Conservation (phyloP, 768 basidiomycete species). For the Hysterangium stoloniferum region DNA sequence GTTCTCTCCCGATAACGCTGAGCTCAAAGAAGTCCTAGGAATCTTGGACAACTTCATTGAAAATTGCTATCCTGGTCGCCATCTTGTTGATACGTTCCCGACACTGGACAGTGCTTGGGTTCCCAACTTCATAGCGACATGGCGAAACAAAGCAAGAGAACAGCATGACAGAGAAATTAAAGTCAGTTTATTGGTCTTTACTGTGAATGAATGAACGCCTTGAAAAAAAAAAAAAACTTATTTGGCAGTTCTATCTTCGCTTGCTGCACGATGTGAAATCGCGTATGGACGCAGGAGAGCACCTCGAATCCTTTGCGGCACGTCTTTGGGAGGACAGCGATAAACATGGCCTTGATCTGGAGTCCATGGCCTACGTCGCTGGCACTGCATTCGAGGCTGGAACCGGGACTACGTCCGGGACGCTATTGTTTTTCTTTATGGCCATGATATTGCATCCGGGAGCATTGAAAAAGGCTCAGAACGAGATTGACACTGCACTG, state of each 20-base stretch:
- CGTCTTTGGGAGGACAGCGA: slow-evolving; percentile 15
- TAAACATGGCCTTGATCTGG: slow-evolving; percentile 12
- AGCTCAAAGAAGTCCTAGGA: slow-evolving; percentile 17
- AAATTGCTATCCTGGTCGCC: slow-evolving; percentile 17
- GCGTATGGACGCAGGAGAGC: slow-evolving; percentile 15
- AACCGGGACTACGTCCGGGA: slow-evolving; percentile 17
- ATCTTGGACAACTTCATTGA: slow-evolving; percentile 21
- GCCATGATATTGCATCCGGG: slow-evolving; percentile 18
- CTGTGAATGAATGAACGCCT: too few relatives aligned
- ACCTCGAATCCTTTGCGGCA: slow-evolving; percentile 17
- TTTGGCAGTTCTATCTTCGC: slow-evolving; percentile 17
- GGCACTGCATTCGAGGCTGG: slow-evolving; percentile 21
- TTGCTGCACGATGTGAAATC: slow-evolving; percentile 18
- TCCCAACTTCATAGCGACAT: slow-evolving; percentile 15
- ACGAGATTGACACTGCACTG: slow-evolving; percentile 21
- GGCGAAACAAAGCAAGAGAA: slow-evolving; percentile 14
- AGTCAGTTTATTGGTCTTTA: too few relatives aligned
- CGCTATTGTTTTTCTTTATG: slow-evolving; percentile 21
- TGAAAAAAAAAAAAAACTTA: too few relatives aligned
- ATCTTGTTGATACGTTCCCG: slow-evolving; percentile 14
- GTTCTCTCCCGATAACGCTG: slow-evolving; percentile 19
- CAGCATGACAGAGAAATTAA: slow-evolving; percentile 14
- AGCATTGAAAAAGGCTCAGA: slow-evolving; percentile 20
- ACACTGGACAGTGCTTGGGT: slow-evolving; percentile 9
- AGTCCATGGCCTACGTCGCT: slow-evolving; percentile 14